phyloP scores from a whole-genome alignment of 2,329 filamentous ascomycete genomes.

The Arthrobotrys megalospora region DNA sequence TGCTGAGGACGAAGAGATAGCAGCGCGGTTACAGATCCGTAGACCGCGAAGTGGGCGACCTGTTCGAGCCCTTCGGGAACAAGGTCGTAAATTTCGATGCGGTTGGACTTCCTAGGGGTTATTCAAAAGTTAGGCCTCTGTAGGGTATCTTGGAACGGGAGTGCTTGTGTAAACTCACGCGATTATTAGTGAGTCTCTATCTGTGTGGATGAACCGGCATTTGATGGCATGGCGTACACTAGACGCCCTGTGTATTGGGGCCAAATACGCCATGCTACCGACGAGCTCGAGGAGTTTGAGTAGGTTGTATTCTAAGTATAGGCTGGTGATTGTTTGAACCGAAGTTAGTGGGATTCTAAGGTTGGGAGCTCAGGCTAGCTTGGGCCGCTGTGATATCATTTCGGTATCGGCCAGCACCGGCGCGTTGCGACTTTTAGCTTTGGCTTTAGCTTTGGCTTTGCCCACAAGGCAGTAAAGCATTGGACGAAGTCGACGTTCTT shows the following conservation, averaged over 20 bases:
- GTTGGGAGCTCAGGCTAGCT: neutral
- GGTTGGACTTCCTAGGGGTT: slow-evolving; percentile 62
- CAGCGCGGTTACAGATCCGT: slow-evolving; percentile 88
- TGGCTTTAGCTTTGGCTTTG: too few relatives aligned
- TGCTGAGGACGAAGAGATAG: slow-evolving; percentile 83
- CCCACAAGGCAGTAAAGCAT: too few relatives aligned
- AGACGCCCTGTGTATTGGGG: slow-evolving; percentile 91
- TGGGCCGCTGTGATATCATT: too few relatives aligned
- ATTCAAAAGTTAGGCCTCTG: slow-evolving; percentile 22
- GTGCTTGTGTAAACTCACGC: slow-evolving; percentile 77
- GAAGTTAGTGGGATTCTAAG: neutral
- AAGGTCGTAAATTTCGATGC: slow-evolving; percentile 64
- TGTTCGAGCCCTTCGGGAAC: slow-evolving; percentile 60
- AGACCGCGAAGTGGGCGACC: slow-evolving; percentile 71
- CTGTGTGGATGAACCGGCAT: slow-evolving; percentile 79
- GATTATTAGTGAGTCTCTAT: slow-evolving; percentile 86
- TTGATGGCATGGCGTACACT: slow-evolving; percentile 91
- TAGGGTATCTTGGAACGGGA: neutral
- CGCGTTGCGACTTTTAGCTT: too few relatives aligned
- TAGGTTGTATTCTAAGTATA: neutral
- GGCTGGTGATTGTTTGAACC: slow-evolving; percentile 1
- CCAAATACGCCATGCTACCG: slow-evolving; percentile 86
- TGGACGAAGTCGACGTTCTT: too few relatives aligned
- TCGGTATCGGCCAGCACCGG: too few relatives aligned
- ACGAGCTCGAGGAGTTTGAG: neutral